Evolutionary conservation across 345 rosid species (phyloP).

Genomic region (Eucalyptus virginea): DNA sequence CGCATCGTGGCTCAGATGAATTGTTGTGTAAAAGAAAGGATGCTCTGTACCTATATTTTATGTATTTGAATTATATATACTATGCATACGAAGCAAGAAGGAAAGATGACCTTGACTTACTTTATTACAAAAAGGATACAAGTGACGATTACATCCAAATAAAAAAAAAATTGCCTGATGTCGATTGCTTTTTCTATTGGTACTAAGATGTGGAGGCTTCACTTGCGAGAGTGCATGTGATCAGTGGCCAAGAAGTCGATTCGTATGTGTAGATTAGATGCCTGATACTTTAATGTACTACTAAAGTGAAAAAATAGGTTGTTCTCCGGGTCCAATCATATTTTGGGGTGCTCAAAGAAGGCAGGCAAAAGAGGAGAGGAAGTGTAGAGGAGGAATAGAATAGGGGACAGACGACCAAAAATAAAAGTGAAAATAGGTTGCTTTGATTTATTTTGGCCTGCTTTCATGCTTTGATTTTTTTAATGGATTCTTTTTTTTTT

Average conservation of each 20-base stretch:
- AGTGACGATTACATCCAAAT: neutral
- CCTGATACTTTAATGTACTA: neutral
- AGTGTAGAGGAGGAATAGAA: too few relatives aligned
- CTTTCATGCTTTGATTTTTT: neutral
- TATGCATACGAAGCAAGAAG: neutral
- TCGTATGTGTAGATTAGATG: neutral
- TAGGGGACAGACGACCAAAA: too few relatives aligned
- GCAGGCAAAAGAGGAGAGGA: too few relatives aligned
- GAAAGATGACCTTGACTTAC: neutral
- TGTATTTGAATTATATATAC: neutral
- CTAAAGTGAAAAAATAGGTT: neutral
- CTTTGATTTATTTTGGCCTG: too few relatives aligned
- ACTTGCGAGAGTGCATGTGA: neutral
- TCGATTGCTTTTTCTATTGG: neutral
- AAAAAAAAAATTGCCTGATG: neutral
- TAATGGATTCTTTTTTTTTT: neutral
- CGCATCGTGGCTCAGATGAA: rapidly evolving
- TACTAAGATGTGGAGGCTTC: too few relatives aligned
- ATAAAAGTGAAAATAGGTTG: too few relatives aligned
- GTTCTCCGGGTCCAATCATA: neutral
- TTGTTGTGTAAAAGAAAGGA: too few relatives aligned
- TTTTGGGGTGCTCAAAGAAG: neutral
- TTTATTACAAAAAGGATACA: neutral
- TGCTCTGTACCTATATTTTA: neutral
- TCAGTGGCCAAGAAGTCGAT: neutral